These are phyloP conservation scores for Collariella sp. DNA, from an alignment of 495 filamentous ascomycete species.

Conservation along the genomic window DNA sequence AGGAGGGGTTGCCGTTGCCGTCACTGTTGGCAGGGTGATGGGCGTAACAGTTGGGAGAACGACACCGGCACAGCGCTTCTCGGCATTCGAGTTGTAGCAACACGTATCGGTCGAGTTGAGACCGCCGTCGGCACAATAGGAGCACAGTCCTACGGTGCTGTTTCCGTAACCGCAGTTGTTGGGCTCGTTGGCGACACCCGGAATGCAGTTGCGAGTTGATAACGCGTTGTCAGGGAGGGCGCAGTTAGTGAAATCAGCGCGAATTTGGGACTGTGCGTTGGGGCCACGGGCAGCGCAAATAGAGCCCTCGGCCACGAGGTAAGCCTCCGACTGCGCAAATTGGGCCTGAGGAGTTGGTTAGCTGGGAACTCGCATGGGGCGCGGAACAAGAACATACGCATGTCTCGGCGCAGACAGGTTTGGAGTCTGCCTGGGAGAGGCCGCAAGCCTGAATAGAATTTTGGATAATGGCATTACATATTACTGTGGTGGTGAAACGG, in stretches of 20 bases:
- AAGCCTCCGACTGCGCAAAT: slow-evolving; percentile 79
- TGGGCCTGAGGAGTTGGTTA: slow-evolving; percentile 50
- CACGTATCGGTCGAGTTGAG: slow-evolving; percentile 92
- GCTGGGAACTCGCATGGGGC: slow-evolving; percentile 5
- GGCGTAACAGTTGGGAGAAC: slow-evolving; percentile 65
- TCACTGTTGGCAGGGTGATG: slow-evolving; percentile 46
- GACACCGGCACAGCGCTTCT: slow-evolving; percentile 60
- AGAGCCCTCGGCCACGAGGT: slow-evolving; percentile 63
- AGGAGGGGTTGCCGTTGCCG: slow-evolving; percentile 35
- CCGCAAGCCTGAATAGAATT: slow-evolving; percentile 70
- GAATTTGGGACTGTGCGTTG: slow-evolving; percentile 66
- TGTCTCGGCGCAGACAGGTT: slow-evolving; percentile 80
- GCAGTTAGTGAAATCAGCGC: slow-evolving; percentile 89
- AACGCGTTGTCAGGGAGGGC: slow-evolving; percentile 72
- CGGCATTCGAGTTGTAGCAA: slow-evolving; percentile 72
- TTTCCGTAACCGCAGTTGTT: slow-evolving; percentile 78
- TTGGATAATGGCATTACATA: slow-evolving; percentile 94
- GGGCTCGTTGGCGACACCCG: slow-evolving; percentile 70
- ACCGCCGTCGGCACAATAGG: slow-evolving; percentile 73
- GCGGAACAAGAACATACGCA: slow-evolving; percentile 49
- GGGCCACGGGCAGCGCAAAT: slow-evolving; percentile 58
- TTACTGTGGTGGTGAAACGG: slow-evolving; percentile 80
- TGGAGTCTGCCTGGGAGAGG: slow-evolving; percentile 51
- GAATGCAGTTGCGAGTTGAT: slow-evolving; percentile 59
- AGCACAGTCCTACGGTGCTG: slow-evolving; percentile 78